Base-by-base conservation (phyloP, 192 early-diverging fungal genomes). In the Backusella mclennaniae region DNA sequence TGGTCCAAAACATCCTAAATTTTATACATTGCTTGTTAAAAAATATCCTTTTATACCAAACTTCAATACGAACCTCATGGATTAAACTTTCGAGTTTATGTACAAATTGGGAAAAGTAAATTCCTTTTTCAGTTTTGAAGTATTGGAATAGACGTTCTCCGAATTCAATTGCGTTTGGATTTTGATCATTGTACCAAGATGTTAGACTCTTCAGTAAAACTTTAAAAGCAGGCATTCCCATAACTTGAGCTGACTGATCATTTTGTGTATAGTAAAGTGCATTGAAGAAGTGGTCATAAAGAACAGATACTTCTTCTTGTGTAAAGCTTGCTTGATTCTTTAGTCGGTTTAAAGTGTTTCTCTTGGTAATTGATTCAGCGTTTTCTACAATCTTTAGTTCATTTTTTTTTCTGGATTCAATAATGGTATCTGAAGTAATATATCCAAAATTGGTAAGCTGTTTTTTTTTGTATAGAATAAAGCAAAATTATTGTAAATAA, bases 341-440 rank as follows among this genome's bases (percentile, higher is more conserved):
- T 53, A 96, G 76, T 69, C 87, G 89, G 67, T 92, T 87, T 76
- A 96, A 77, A 9, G 89, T 86, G n/a, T 88, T 89, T 77, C 92
- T 89, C 76, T 96, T 96, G 0, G 93, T 88, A 73, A 93, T 93
- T 44, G 89, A 86, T 82, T 94, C 92, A 67, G 95, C 84, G 3
- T 91, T 89, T 52, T 93, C 94, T 42, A 95, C 87, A 21, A 95
- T 92, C 71, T 89, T 90, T 63, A 95, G 84, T 81, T 94, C 90
- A 76, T 91, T 90, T 33, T 87, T 85, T 59, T 92, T 89, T 35
- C 95, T 89, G 46, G 92, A 82, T 63, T 93, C 90, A 15, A 84
- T 85, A 66, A 96, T 89, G 26, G 84, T 79, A 4, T 85, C 87
- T 39, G 88, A 84, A 4, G 87, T 93, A 42, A 96, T 89, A 67